Evolutionary conservation across 2,329 filamentous ascomycete genomes (phyloP), one percentile per base, ranked within the genome.

Genomic region (Talaromyces verruculosus): DNA sequence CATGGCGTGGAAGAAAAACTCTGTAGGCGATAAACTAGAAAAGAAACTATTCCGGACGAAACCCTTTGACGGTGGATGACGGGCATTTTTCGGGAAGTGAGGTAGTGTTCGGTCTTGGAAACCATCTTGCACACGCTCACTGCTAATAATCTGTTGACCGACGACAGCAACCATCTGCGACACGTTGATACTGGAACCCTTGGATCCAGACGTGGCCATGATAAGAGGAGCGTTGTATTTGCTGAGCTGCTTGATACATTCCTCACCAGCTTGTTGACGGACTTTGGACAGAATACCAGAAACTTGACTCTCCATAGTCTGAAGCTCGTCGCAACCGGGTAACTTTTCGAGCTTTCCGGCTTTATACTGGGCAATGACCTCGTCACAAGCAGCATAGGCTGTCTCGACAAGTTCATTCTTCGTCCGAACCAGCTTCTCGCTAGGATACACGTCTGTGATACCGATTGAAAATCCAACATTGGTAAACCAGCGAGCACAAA

Each of bases 21-120:
- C 95, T 0, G 91, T 93, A 1, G 95, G 94, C 1, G 89, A 85
- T 0, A 99, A 83, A 1, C 95, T 95, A 0, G 91, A 91, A 78
- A 97, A 99, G 84, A 99, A 99, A 81, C 93, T 97, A 81, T 98
- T 97, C 68, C 89, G 88, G 59, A 99, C 94, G 81, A 99, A 99
- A 69, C 95, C 95, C 77, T 98, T 99, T 0, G 93, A 93, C 0
- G 92, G 90, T n/a, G 95, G 92, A 72, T 96, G 91, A 57, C 92
- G 90, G 63, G 92, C 89, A 71, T 95, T 93, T 78, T 98, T 98
- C 63, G 93, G 90, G 76, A 98, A 99, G 78, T 99, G 95, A 45
- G 95, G 95, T 63, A 99, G 79, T 65, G 90, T 97, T 73, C 95
- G 88, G 77, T 98, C 94, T 76, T 98, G 94, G 80, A 99, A 99